Evolutionary conservation across 306 rosid genomes (phyloP), one percentile per base, ranked within the genome.

Genomic region (Benincasa hispida): DNA sequence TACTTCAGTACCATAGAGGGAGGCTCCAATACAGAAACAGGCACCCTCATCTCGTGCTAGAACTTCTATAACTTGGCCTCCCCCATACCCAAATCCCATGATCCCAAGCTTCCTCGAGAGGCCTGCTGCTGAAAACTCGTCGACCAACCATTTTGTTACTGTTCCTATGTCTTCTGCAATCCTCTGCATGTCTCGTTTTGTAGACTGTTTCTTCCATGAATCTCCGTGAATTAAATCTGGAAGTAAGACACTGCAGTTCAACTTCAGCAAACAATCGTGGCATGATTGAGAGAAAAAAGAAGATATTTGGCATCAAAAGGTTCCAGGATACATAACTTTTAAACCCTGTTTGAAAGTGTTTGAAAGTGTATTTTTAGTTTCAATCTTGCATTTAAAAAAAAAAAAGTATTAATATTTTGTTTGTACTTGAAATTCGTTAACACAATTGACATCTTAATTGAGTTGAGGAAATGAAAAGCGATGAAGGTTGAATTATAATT

Each of bases 81-180:
- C 98, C 30, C 97, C 98, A 30, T 76, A 90, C 79, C 93, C 89
- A 42, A 92, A 87, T 5, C 98, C 93, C 51, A 90, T 65, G 51
- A 90, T 45, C 75, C 93, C 92, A 30, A 92, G 91, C 83, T 88
- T 92, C 80, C 60, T 87, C 50, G 96, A 86, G 74, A 87, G 84
- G 73, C 92, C 92, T 15, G 85, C 90, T n/a, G 89, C 89, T 66
- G 77, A 51, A 80, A 90, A 88, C 81, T 92, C 96, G 21, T 92
- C 88, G 7, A 85, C 86, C 91, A 92, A 80, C 98, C 98, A 92
- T 77, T 87, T 75, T 58, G 93, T 83, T 79, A 90, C 81, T 56
- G 82, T 74, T 47, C 72, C 78, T 5, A 90, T 85, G 82, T 87
- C 96, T 34, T 84, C 73, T 2, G 86, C 84, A n/a, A 89, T 72